Evolutionary conservation across 2,329 filamentous ascomycete genomes (phyloP).

Genomic region (Phoma sp.): DNA sequence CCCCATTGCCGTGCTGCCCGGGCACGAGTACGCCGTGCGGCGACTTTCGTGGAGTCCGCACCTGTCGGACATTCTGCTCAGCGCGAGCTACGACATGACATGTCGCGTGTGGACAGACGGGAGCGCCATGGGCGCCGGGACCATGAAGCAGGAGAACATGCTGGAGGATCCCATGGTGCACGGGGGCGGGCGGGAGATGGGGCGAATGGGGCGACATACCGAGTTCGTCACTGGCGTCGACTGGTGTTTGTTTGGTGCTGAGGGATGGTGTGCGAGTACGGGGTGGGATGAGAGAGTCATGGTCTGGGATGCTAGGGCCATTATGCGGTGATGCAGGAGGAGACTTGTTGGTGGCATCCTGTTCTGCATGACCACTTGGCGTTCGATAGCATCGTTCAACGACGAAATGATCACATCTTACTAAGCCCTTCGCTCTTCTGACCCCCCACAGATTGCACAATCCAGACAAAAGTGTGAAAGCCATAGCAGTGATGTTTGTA

Average conservation of each 20-base stretch:
- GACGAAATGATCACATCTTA: too few relatives aligned
- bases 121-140: slow-evolving; percentile 55
- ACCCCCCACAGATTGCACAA: too few relatives aligned
- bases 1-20: slow-evolving; percentile 74
- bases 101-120: slow-evolving; percentile 92
- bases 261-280: slow-evolving; percentile 93
- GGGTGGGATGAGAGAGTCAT: slow-evolving; percentile 93
- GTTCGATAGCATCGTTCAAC: too few relatives aligned
- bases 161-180: slow-evolving; percentile 47
- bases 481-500: too few relatives aligned
- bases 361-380: too few relatives aligned
- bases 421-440: too few relatives aligned
- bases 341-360: too few relatives aligned
- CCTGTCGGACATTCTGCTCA: slow-evolving; percentile 83
- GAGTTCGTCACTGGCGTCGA: slow-evolving; percentile 97
- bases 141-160: slow-evolving; percentile 41
- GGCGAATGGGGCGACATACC: slow-evolving; percentile 89
- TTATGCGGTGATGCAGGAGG: slow-evolving; percentile 55
- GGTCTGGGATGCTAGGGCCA: slow-evolving; percentile 84
- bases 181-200: slow-evolving; percentile 72
- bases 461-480: too few relatives aligned
- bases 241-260: slow-evolving; percentile 95
- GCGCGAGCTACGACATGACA: slow-evolving; percentile 97
- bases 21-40: slow-evolving; percentile 90
- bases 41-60: slow-evolving; percentile 92